Conservation (phyloP, 2,329 filamentous ascomycete species). For the Aureobasidium sp. region DNA sequence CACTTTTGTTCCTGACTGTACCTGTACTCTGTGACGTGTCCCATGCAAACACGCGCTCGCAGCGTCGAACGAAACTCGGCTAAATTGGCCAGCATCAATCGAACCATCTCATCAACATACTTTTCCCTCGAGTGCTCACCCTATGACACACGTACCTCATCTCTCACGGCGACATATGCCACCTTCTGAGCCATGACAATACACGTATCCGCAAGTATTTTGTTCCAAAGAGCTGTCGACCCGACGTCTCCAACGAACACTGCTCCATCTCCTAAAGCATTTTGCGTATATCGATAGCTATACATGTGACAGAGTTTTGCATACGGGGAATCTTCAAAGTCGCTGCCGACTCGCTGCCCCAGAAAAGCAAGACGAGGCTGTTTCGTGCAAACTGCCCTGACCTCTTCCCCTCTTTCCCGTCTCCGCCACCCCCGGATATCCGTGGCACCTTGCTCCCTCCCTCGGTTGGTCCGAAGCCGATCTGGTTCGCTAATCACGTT, state of each 20-base stretch:
- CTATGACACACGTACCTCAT: not conserved
- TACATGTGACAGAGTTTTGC: not conserved
- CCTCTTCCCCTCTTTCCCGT: slow-evolving; percentile 1
- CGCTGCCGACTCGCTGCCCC: not conserved
- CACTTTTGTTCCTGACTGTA: not conserved
- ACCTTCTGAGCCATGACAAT: no score
- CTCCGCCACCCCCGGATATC: slow-evolving; percentile 5
- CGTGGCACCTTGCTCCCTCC: slow-evolving; percentile 3
- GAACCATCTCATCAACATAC: not conserved
- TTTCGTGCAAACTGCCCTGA: not conserved
- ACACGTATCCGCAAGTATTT: no score
- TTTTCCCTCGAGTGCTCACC: not conserved
- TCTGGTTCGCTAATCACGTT: not conserved
- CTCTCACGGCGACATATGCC: not conserved
- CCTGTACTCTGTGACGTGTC: no score
- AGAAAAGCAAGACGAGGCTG: not conserved
- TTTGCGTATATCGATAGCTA: not conserved
- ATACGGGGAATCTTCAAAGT: not conserved
- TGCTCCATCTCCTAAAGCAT: not conserved
- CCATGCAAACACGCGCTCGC: not conserved
- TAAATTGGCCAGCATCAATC: not conserved
- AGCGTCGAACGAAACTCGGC: not conserved
- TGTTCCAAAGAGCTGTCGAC: not conserved
- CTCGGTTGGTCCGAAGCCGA: slow-evolving; percentile 2
- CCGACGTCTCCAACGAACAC: not conserved